Evolutionary conservation across 345 rosid genomes (phyloP).

Genomic region (Psidium guajava): DNA sequence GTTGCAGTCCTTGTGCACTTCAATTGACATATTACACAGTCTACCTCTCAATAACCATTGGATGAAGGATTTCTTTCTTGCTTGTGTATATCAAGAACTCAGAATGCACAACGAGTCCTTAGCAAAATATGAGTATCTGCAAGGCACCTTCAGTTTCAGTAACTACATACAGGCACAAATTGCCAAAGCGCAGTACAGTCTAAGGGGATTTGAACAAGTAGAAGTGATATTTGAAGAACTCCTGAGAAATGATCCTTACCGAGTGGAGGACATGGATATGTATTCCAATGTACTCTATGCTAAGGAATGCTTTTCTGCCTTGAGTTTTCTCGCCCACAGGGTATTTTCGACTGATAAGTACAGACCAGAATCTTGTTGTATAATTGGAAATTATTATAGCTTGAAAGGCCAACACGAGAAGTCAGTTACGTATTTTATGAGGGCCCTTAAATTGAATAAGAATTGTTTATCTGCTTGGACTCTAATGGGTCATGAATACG

Average conservation of each 20-base stretch:
- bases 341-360: constrained; percentile 80
- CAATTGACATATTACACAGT: constrained; percentile 54
- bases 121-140: constrained; percentile 63
- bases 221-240: constrained; percentile 91
- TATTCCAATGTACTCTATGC: constrained; percentile 93
- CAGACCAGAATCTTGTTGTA: constrained; percentile 96
- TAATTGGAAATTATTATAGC: constrained; percentile 94
- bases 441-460: constrained; percentile 93
- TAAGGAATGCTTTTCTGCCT: constrained; percentile 78
- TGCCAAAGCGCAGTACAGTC: constrained; percentile 84
- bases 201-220: constrained; percentile 91
- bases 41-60: constrained; percentile 78
- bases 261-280: constrained; percentile 96
- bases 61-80: constrained; percentile 98
- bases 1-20: constrained; percentile 71
- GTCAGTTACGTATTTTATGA: constrained; percentile 80
- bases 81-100: constrained; percentile 74
- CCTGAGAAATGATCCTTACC: constrained; percentile 66
- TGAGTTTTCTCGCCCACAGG: constrained; percentile 91
- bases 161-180: constrained; percentile 88
- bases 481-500: constrained; percentile 94
- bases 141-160: constrained; percentile 66
- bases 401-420: constrained; percentile 94
- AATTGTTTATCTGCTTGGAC: constrained; percentile 95
- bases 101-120: constrained; percentile 80